Evolutionary conservation across 23 red algal species (phyloP), one percentile per base, ranked within the genome.

Genomic region (Gracilariopsis chorda): DNA sequence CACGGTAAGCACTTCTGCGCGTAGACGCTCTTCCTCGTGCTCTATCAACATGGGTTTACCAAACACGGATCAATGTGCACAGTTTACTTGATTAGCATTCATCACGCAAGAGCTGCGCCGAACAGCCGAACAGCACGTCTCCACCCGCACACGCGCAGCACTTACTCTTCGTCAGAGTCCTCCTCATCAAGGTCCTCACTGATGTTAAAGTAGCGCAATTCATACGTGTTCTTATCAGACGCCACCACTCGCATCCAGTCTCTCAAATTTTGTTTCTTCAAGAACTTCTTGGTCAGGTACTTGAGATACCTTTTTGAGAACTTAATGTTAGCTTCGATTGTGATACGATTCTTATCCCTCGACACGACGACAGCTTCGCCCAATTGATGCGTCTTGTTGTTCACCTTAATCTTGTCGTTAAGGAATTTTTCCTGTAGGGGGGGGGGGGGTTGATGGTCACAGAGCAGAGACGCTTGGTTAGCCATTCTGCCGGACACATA

Each of bases 141-240:
- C n/a, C n/a, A n/a, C n/a, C n/a, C n/a, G n/a, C n/a, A n/a, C n/a
- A n/a, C n/a, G n/a, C n/a, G n/a, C n/a, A n/a, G 17, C 19, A 24
- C 17, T 73, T 79, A 94, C 48, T 94, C 91, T 6, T 94, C 91
- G 48, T 94, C 91, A 7, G 72, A 80, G 17, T 86, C 91, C 14
- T 95, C 93, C 36, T 96, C 83, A 41, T 95, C 93, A 14, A 84
- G 78, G 28, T 99, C 89, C 30, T 99, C 93, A 44, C 71, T 86
- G 81, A 99, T 95, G 83, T 94, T 95, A 48, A 87, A 96, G 78
- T 99, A 99, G 44, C 93, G 73, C 27, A 99, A 61, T 62, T 99
- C 88, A 69, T 96, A 99, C 30, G 90, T 90, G 68, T 93, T 95
- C 73, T 84, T 89, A 75, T 92, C 87, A 9, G 45, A 88, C 17